A percentile compares a stretch with the other conserved stretches of the same genome.
phyloP scores from a whole-genome alignment of 2,329 filamentous ascomycete genomes.

The Bisporella sp. region DNA sequence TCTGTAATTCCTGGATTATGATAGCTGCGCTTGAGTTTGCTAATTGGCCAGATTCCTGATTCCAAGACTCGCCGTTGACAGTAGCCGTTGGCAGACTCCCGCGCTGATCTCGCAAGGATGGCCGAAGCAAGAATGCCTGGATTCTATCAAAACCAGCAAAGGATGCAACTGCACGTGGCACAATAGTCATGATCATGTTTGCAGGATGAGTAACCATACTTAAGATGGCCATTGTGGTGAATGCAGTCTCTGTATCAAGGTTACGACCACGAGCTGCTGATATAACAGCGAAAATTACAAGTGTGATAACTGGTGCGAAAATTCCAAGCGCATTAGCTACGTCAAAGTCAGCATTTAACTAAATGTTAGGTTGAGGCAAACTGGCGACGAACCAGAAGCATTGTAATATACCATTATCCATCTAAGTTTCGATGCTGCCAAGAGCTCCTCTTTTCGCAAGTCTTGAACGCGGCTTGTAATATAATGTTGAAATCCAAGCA shows the following conservation, averaged over 20 bases:
- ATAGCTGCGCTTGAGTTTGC: conserved; percentile 2
- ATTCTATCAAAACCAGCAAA: conserved; percentile 19
- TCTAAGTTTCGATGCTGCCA: conserved; percentile 27
- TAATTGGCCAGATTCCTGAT: not conserved
- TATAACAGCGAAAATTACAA: conserved; percentile 13
- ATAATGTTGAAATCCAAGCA: conserved; percentile 21
- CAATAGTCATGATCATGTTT: conserved; percentile 18
- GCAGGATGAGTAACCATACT: conserved; percentile 17
- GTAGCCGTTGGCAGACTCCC: conserved; percentile 1
- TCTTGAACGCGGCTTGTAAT: conserved; percentile 2
- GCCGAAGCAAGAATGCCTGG: conserved; percentile 23
- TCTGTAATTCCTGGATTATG: conserved; percentile 1
- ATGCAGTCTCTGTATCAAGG: conserved; percentile 14
- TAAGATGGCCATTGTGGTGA: conserved; percentile 15
- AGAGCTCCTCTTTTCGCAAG: conserved; percentile 22
- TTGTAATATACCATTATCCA: conserved; percentile 36
- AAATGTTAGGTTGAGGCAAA: conserved; percentile 6
- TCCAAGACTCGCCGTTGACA: not conserved
- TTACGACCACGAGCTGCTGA: conserved; percentile 4
- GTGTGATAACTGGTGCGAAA: conserved; percentile 16
- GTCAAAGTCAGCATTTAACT: not conserved
- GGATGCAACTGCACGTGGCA: conserved; percentile 10
- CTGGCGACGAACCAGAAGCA: conserved; percentile 28
- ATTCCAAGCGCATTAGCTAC: conserved; percentile 19
- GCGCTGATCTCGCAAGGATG: conserved; percentile 5